Base-by-base conservation (phyloP, 305 asterid genomes). In the Ajuga reptans region DNA sequence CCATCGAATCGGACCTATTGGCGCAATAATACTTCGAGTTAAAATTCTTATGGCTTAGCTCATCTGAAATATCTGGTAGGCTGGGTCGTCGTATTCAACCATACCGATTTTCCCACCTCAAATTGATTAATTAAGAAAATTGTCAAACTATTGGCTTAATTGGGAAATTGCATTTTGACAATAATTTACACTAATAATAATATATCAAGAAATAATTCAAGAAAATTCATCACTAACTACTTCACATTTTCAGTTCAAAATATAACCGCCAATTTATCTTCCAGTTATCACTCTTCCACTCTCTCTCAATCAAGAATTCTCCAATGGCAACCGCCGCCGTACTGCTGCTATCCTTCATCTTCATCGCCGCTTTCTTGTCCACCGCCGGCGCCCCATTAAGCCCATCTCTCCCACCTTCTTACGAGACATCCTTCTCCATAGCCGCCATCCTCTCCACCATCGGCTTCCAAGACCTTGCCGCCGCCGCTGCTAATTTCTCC, bases 401-500 rank as follows among this genome's bases (percentile, higher is more conserved):
- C 42, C 53, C 81, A 27, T 52, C 78, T 6, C 55, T 45, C 21
- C 72, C 59, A 27, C 78, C 79, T 17, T 29, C 82, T 34, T 17
- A 68, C 16, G 10, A 4, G 18, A 24, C 80, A 50, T 3, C 85
- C 9, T 3, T 84, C 9, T 36, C 57, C 72, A 42, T 68, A 68
- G 72, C 80, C 53, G 21, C 83, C 69, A 63, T 80, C 42, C 87
- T 89, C 80, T 72, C 81, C 73, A 54, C 70, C 15, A 89, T 82
- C 5, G 86, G 86, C 47, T 86, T 79, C 81, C 78, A 68, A 9
- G 84, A 77, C 43, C 84, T 86, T 42, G 73, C 89, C 46, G 11
- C 66, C 62, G 17, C 77, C 47, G 62, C 68, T 0, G 68, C 77
- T 2, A 75, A 77, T 17, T 72, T 86, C 73, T 72, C 89, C 72